Base-by-base conservation (phyloP, 78 protist genomes). In the Diacronema lutheri region DNA sequence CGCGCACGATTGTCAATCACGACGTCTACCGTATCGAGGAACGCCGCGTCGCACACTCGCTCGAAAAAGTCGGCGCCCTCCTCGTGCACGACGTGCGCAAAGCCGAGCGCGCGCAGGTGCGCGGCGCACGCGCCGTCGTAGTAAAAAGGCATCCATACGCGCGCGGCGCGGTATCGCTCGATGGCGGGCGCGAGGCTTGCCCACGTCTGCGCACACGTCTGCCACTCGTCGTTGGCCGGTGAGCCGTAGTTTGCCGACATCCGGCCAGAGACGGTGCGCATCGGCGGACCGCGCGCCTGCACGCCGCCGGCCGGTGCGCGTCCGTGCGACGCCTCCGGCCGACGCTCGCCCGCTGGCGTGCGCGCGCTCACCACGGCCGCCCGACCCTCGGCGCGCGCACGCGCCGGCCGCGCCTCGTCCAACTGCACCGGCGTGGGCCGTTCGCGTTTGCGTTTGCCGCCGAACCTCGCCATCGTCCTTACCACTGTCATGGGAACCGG, bases 111-210 rank as follows among this genome's bases (percentile, higher is more conserved):
- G 29, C 76, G 76, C 76, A 68, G 31, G 50, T 68, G 76, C 76
- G 37, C 46, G 13, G 76, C 76, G 76, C 76, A 68, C 46, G 21
- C 55, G 26, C 76, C 76, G 76, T 68, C 76, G n/a, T 68, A 68
- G 46, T 68, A 68, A 21, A 68, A 68, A 9, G 76, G 76, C 76
- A 68, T 68, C 76, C 76, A 68, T 16, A 68, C 16, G 26, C 41
- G 73, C 44, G 5, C 35, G 46, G n/a, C n/a, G 0, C 13, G 0
- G 20, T 23, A 20, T 55, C 6, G 6, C 16, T 11, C 40, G 50
- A 68, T 0, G 29, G 12, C 20, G 50, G 10, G 37, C 29, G 76
- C 76, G 11, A 68, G 10, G n/a, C 29, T 31, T n/a, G 25, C 76
- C 76, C 76, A 68, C 10, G 35, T 37, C 25, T 26, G 29, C 16